phyloP scores from a whole-genome alignment of 306 rosid genomes.

The Quercus alba region DNA sequence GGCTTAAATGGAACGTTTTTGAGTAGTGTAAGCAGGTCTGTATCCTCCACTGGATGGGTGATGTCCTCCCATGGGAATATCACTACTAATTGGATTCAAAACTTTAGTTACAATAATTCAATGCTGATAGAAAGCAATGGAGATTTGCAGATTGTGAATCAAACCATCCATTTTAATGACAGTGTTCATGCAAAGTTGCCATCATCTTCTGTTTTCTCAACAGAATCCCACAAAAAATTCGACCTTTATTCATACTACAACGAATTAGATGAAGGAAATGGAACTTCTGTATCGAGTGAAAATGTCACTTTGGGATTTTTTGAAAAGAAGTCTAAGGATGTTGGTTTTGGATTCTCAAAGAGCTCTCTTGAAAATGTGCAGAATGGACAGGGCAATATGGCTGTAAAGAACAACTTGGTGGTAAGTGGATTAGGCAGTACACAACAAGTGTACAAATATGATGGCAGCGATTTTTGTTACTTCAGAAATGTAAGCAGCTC shows the following conservation, averaged over 20 bases:
- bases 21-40: constrained; percentile 49
- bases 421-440: constrained; percentile 65
- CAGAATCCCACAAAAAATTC: constrained; percentile 41
- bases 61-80: constrained; percentile 70
- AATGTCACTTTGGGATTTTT: constrained; percentile 58
- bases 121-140: constrained; percentile 58
- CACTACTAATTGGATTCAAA: constrained; percentile 54
- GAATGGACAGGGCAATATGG: constrained; percentile 58
- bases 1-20: constrained; percentile 70
- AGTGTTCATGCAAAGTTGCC: constrained; percentile 33
- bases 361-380: constrained; percentile 68
- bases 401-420: constrained; percentile 49
- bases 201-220: constrained; percentile 23
- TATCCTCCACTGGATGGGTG: constrained; percentile 66
- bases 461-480: constrained; percentile 46
- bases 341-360: constrained; percentile 29
- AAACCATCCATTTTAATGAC: constrained; percentile 45
- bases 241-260: constrained; percentile 41
- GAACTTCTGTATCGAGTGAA: constrained; percentile 23
- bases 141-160: constrained; percentile 51
- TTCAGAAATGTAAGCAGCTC: constrained; percentile 72
- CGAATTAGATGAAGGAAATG: constrained; percentile 30
- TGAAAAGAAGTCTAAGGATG: constrained; percentile 29
- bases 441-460: constrained; percentile 57
- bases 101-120: constrained; percentile 45